Evolutionary conservation across 345 rosid genomes (phyloP), one percentile per base, ranked within the genome.

Genomic region (Raphanus raphanistrum): DNA sequence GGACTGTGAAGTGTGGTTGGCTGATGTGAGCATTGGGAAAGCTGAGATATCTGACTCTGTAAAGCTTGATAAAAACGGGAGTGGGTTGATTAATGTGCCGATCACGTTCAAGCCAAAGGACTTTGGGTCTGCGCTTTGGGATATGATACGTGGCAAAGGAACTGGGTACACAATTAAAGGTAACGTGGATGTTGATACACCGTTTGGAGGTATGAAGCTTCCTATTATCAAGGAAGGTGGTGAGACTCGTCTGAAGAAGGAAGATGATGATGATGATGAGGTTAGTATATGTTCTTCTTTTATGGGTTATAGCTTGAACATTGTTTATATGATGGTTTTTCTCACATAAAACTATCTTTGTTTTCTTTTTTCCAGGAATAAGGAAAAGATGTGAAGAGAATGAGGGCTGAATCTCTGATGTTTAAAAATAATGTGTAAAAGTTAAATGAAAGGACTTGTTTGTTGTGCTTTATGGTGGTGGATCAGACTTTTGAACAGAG

Each of bases 101-200:
- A 85, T 92, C 72, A 85, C 93, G 45, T 95, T 95, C 75, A 84
- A 85, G 84, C 99, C 99, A 41, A 95, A 92, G 87, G 99, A 95
- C 60, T 90, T 90, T 75, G 99, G 99, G 70, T 92, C 98, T 8
- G 94, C 98, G 0, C 87, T 95, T 15, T 95, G 99, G 99, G 99
- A 95, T 82, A 88, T 95, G 96, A 95, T 95, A n/a, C 87, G 94
- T 75, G 99, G 98, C 52, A 92, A 74, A 79, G 97, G 98, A 55
- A 92, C 97, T 8, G 94, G 97, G 12, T 92, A 95, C 82, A 75
- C 86, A 48, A 88, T 95, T 78, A 95, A 91, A 87, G 99, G 98
- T 55, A 64, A 91, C 72, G 83, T 95, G 13, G 79, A 91, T 70
- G 98, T 85, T 64, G 91, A 88, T 81, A 95, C 99, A 13, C 99